phyloP scores from a whole-genome alignment of 2,329 filamentous ascomycete species.

The Penicillium sp. region DNA sequence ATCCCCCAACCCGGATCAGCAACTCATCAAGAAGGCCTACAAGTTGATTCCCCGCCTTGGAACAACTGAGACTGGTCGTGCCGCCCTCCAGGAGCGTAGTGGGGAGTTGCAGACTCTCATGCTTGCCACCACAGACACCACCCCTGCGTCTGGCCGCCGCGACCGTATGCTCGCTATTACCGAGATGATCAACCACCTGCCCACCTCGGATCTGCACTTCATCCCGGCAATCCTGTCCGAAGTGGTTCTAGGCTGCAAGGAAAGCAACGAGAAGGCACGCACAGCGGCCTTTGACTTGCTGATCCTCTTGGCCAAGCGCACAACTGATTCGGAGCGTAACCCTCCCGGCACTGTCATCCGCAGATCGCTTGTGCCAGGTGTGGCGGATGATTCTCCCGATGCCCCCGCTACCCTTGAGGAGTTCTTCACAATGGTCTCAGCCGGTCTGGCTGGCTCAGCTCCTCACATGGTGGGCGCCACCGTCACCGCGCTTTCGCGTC shows the following conservation, averaged over 20 bases:
- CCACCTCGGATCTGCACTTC: constrained; percentile 79
- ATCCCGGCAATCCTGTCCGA: constrained; percentile 89
- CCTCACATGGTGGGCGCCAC: constrained; percentile 97
- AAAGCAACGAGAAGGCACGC: constrained; percentile 92
- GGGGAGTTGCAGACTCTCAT: constrained; percentile 79
- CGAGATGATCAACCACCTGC: constrained; percentile 75
- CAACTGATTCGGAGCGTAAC: constrained; percentile 61
- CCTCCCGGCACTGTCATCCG: constrained; percentile 69
- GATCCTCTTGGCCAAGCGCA: constrained; percentile 81
- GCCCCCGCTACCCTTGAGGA: constrained; percentile 84
- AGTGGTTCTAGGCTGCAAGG: constrained; percentile 94
- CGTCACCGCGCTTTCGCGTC: constrained; percentile 91
- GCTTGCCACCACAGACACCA: constrained; percentile 75
- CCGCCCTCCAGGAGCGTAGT: constrained; percentile 73
- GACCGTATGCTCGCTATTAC: constrained; percentile 82
- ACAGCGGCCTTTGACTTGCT: constrained; percentile 87
- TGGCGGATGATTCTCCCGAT: constrained; percentile 74
- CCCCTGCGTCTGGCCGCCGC: constrained; percentile 77
- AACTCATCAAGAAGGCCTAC: constrained; percentile 98
- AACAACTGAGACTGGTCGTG: constrained; percentile 71
- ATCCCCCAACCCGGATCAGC: constrained; percentile 61
- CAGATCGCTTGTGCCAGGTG: constrained; percentile 81
- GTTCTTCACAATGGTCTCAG: constrained; percentile 97
- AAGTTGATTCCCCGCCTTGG: constrained; percentile 91
- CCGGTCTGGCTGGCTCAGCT: constrained; percentile 85